phyloP scores from a whole-genome alignment of 352 stramenopile species.

The Aphanomyces astaci region DNA sequence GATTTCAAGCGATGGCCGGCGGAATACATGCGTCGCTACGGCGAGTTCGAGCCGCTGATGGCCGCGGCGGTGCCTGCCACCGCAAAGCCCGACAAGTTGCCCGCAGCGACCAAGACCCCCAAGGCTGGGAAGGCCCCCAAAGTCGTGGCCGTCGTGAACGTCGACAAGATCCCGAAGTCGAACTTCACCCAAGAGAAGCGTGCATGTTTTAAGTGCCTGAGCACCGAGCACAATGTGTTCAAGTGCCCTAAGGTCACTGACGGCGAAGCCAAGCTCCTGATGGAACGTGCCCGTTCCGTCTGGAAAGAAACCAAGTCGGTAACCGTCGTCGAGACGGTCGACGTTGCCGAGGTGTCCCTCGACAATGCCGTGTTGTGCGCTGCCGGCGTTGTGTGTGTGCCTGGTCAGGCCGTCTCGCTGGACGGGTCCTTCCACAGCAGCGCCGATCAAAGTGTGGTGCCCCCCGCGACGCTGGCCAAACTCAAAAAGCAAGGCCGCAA shows the following conservation, averaged over 20 bases:
- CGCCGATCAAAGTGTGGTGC: background rate
- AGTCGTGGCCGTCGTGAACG: background rate
- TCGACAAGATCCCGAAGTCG: background rate
- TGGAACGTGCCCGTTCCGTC: background rate
- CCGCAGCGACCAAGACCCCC: background rate
- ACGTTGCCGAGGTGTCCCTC: background rate
- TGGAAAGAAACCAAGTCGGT: background rate
- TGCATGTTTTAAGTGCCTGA: background rate
- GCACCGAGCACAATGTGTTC: conserved; percentile 2
- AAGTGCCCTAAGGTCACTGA: conserved; percentile 1
- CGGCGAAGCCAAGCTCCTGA: background rate
- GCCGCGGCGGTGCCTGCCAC: background rate
- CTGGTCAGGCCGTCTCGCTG: background rate
- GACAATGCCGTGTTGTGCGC: background rate
- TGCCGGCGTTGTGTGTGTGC: background rate
- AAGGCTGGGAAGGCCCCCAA: background rate
- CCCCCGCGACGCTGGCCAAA: background rate
- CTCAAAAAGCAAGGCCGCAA: background rate
- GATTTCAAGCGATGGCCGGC: background rate
- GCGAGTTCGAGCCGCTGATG: conserved; percentile 5
- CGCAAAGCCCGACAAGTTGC: background rate
- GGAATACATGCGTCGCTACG: conserved; percentile 8
- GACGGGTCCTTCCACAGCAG: background rate
- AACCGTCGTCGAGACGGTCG: background rate
- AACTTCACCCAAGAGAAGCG: conserved; percentile 1